Evolutionary conservation across 2,329 filamentous ascomycete species (phyloP).

Genomic region (Seiridium cupressi): DNA sequence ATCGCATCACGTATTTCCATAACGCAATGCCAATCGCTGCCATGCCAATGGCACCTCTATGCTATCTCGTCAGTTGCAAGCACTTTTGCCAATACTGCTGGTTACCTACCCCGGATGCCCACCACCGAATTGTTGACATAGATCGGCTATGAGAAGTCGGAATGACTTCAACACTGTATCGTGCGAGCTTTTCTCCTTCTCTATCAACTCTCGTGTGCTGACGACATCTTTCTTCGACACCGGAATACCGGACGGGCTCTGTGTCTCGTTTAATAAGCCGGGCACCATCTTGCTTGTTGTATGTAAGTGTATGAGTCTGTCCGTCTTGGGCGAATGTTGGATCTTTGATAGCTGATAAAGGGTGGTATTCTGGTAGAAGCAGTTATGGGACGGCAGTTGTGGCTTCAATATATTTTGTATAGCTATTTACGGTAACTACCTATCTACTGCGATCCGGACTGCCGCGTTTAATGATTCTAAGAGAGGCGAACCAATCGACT

Average conservation of each 20-base stretch:
- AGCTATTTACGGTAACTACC: too few relatives aligned
- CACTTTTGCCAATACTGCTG: too few relatives aligned
- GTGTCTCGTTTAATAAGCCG: neutral
- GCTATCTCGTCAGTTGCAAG: neutral
- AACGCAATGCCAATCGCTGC: slow-evolving; percentile 38
- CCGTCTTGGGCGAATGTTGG: too few relatives aligned
- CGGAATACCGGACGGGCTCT: slow-evolving; percentile 4
- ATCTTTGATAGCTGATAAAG: neutral
- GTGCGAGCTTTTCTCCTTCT: slow-evolving; percentile 7
- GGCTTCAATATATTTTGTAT: too few relatives aligned
- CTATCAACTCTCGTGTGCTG: neutral
- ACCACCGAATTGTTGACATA: slow-evolving; percentile 68
- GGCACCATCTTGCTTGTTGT: slow-evolving; percentile 1
- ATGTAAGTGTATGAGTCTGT: neutral
- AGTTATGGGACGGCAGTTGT: too few relatives aligned
- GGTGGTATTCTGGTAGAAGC: neutral
- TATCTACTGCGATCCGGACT: neutral
- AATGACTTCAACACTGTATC: slow-evolving; percentile 59
- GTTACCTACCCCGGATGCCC: slow-evolving; percentile 62
- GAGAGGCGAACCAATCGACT: neutral
- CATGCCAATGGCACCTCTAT: slow-evolving; percentile 29
- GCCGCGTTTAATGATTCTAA: neutral
- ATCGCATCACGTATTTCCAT: slow-evolving; percentile 60
- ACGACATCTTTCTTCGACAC: neutral
- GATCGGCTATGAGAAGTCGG: slow-evolving; percentile 62